Evolutionary conservation across 805 yeast species (phyloP).

Genomic region (Yamadazyma philogaea): DNA sequence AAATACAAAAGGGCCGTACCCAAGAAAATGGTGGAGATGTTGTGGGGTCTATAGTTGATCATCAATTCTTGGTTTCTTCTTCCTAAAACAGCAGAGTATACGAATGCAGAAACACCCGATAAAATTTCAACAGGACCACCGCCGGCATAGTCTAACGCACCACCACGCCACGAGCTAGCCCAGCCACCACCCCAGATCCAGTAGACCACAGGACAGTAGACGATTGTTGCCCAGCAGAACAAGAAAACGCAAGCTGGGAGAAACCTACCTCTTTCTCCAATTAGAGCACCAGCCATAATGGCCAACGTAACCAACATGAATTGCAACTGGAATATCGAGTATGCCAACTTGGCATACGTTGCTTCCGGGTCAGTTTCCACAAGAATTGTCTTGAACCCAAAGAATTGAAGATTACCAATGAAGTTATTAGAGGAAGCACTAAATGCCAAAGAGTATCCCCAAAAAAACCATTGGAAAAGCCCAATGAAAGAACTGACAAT

Average conservation of each 20-base stretch:
- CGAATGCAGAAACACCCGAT: constrained; percentile 89
- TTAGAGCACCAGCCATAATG: constrained; percentile 82
- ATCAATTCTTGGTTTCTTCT: constrained; percentile 70
- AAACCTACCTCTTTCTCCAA: constrained; percentile 88
- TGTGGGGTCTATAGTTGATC: constrained; percentile 92
- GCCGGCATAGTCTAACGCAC: constrained; percentile 94
- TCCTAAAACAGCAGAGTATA: constrained; percentile 76
- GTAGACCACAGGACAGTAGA: constrained; percentile 90
- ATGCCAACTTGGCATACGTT: constrained; percentile 77
- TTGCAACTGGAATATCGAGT: constrained; percentile 86
- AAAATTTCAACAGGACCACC: constrained; percentile 96
- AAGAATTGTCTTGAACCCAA: constrained; percentile 77
- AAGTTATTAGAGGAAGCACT: constrained; percentile 77
- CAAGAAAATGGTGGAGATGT: constrained; percentile 83
- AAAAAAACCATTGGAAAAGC: constrained; percentile 90
- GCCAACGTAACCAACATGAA: constrained; percentile 89
- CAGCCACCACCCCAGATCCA: constrained; percentile 98
- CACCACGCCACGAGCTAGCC: constrained; percentile 76
- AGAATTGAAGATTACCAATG: constrained; percentile 80
- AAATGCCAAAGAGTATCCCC: constrained; percentile 96
- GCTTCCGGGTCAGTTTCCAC: constrained; percentile 37
- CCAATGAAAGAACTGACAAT: constrained; percentile 71
- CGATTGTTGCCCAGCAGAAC: constrained; percentile 86
- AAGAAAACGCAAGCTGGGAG: constrained; percentile 79
- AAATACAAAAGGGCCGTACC: constrained; percentile 88